These are phyloP conservation scores for Actinomucor elegans DNA, from an alignment of 371 early-diverging fungal species.

Conservation along the genomic window DNA sequence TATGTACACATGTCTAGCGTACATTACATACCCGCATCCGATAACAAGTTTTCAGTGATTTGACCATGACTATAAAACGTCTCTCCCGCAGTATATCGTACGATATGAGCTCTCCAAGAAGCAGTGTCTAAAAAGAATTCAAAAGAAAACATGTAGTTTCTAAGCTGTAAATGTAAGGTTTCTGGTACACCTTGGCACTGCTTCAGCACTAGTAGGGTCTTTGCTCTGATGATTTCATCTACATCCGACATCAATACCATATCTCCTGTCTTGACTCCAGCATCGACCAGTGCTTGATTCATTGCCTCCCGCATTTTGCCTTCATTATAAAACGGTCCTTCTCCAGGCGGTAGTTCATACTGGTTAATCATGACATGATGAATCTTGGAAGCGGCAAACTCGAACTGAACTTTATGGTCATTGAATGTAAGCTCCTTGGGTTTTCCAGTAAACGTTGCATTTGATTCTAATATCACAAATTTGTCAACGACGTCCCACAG, in stretches of 20 bases:
- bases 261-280: constrained; percentile 30
- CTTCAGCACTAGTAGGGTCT: constrained; percentile 23
- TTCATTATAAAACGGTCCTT: constrained; percentile 51
- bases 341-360: constrained; percentile 24
- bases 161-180: constrained; percentile 46
- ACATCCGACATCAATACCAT: constrained; percentile 30
- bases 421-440: constrained; percentile 31
- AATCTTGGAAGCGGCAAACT: constrained; percentile 53
- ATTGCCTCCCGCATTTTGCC: constrained; percentile 38
- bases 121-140: constrained; percentile 47
- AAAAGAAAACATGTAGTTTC: constrained; percentile 56
- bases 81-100: constrained; percentile 22
- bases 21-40: constrained; percentile 50
- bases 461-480: constrained; percentile 39
- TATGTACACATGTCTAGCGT: neutral
- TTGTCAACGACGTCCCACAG: constrained; percentile 36
- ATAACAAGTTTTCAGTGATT: constrained; percentile 34
- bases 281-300: constrained; percentile 30
- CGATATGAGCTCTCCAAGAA: constrained; percentile 50
- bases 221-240: constrained; percentile 26
- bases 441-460: constrained; percentile 31
- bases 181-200: constrained; percentile 46
- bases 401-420: constrained; percentile 43
- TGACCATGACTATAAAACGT: constrained; percentile 41
- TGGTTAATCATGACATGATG: constrained; percentile 32